phyloP scores from a whole-genome alignment of 164 flowering plant species.

The Liquidambar formosana region DNA sequence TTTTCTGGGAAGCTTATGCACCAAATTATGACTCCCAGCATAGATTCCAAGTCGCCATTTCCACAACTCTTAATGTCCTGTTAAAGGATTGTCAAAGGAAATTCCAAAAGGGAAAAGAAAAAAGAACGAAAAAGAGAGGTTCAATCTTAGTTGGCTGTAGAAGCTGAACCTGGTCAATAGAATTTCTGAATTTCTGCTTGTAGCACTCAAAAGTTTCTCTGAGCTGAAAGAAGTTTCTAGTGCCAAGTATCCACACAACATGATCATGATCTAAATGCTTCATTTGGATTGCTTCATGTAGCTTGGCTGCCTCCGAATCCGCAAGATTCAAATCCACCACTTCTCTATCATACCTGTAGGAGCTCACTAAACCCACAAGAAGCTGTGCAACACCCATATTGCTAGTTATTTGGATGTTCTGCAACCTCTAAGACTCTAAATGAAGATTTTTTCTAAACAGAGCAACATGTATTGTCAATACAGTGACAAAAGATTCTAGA shows the following conservation, averaged over 20 bases:
- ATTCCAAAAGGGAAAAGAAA: neutral
- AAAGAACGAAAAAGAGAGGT: no score
- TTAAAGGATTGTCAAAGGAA: neutral
- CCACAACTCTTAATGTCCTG: constrained; percentile 59
- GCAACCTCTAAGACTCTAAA: neutral
- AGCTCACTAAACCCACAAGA: constrained; percentile 59
- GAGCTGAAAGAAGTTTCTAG: constrained; percentile 69
- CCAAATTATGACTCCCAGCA: constrained; percentile 42
- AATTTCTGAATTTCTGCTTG: constrained; percentile 41
- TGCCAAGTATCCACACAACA: constrained; percentile 54
- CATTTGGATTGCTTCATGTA: constrained; percentile 48
- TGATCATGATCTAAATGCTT: constrained; percentile 52
- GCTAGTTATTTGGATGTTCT: neutral
- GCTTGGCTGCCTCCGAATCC: constrained; percentile 45
- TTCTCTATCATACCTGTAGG: constrained; percentile 68
- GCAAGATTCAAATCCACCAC: constrained; percentile 47
- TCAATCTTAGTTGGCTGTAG: neutral
- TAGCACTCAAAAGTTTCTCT: constrained; percentile 59
- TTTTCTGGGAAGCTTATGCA: constrained; percentile 73
- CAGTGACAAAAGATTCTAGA: no score
- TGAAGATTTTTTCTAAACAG: no score
- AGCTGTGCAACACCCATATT: constrained; percentile 39
- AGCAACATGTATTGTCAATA: no score
- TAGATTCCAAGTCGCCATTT: constrained; percentile 40
- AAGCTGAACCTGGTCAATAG: constrained; percentile 56